A percentile compares a stretch with the other conserved stretches of the same genome.
phyloP scores from a whole-genome alignment of 2,329 filamentous ascomycete species.

The Cadophora sp. region DNA sequence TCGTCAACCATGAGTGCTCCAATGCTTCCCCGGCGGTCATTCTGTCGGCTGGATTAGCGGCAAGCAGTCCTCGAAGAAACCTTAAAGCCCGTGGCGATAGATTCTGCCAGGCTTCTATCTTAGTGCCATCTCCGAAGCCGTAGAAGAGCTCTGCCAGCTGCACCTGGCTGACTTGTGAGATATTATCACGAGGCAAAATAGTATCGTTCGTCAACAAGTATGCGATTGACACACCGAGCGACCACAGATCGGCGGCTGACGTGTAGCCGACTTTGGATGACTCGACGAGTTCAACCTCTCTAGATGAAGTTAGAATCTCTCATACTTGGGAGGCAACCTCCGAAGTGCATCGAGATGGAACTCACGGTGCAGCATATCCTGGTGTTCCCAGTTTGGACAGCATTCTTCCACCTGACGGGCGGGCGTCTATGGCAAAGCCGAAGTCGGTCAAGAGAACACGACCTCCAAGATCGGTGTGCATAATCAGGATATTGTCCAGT shows the following conservation, averaged over 20 bases:
- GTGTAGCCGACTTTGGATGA: slow-evolving; percentile 38
- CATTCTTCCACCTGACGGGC: slow-evolving; percentile 36
- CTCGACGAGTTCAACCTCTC: slow-evolving; percentile 35
- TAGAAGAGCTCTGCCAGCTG: slow-evolving; percentile 31
- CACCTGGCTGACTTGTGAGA: slow-evolving; percentile 35
- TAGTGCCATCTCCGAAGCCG: slow-evolving; percentile 20
- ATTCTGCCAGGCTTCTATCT: slow-evolving; percentile 24
- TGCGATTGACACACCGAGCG: slow-evolving; percentile 42
- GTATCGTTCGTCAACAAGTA: slow-evolving; percentile 39
- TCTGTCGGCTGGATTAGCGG: slow-evolving; percentile 43
- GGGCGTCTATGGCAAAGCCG: slow-evolving; percentile 40
- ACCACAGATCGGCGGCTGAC: slow-evolving; percentile 44
- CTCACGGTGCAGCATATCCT: slow-evolving; percentile 45
- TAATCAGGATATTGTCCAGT: slow-evolving; percentile 45
- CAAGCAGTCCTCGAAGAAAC: slow-evolving; percentile 48
- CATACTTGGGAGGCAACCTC: background rate
- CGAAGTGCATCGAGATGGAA: too few relatives aligned
- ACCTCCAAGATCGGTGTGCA: slow-evolving; percentile 40
- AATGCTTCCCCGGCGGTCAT: slow-evolving; percentile 46
- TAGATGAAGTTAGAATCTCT: slow-evolving; percentile 22
- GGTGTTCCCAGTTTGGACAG: slow-evolving; percentile 42
- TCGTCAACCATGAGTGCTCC: slow-evolving; percentile 49
- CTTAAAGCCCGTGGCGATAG: slow-evolving; percentile 33
- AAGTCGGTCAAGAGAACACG: slow-evolving; percentile 46
- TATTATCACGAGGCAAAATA: slow-evolving; percentile 31